Evolutionary conservation across 805 yeast genomes (phyloP).

Genomic region (Suhomyces sp.): DNA sequence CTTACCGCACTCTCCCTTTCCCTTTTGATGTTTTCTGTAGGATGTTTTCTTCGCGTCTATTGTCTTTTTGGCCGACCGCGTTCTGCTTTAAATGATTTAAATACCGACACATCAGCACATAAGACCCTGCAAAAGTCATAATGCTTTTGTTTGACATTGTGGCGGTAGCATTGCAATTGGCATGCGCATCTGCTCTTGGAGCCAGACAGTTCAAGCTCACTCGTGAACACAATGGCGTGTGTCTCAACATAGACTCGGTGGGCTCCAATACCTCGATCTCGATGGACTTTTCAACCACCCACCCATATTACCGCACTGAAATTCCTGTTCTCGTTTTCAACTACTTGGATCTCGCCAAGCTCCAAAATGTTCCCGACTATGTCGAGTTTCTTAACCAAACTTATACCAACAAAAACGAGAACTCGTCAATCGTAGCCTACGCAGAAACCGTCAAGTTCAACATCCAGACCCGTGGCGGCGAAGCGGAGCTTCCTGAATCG

Average conservation of each 20-base stretch:
- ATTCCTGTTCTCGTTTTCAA: constrained; percentile 10
- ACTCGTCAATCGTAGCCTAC: constrained; percentile 2
- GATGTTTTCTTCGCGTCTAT: neutral
- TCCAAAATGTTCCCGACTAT: constrained; percentile 9
- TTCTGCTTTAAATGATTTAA: neutral
- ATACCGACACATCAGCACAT: neutral
- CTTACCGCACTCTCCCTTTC: too few species aligned
- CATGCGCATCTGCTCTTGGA: neutral
- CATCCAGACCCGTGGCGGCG: constrained; percentile 1
- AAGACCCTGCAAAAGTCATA: neutral
- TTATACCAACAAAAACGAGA: constrained; percentile 1
- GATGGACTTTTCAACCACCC: constrained; percentile 5
- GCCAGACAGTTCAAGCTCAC: constrained; percentile 6
- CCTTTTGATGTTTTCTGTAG: neutral
- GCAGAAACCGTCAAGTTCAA: neutral
- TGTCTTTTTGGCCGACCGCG: neutral
- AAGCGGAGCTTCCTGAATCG: constrained; percentile 1
- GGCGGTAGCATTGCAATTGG: neutral
- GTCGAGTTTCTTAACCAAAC: constrained; percentile 7
- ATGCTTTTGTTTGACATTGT: neutral
- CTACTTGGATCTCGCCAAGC: constrained; percentile 11
- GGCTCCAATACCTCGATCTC: constrained; percentile 3
- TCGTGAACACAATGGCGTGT: constrained; percentile 8
- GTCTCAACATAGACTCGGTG: constrained; percentile 8
- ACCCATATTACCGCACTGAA: constrained; percentile 2